Evolutionary conservation across 176 grass and related monocot genomes (phyloP).

Genomic region (Neostapfia colusana): DNA sequence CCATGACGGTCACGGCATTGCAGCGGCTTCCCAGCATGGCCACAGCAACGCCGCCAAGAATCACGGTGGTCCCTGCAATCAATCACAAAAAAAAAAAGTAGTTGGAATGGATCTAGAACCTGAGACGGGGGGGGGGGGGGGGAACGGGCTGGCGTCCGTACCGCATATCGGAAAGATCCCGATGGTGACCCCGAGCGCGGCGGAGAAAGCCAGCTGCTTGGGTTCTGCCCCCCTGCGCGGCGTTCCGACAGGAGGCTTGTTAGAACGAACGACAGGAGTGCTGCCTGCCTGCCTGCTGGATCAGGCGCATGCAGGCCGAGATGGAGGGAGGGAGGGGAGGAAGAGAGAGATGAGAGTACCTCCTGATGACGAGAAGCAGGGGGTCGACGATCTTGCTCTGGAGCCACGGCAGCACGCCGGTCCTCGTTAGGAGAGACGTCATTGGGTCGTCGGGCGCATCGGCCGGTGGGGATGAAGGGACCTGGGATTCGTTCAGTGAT

Average conservation of each 20-base stretch:
- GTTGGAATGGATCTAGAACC: too few species aligned
- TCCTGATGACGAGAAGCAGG: constrained; percentile 65
- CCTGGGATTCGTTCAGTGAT: neutral
- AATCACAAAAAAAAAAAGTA: constrained; percentile 28
- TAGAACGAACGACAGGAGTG: neutral
- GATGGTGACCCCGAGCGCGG: constrained; percentile 79
- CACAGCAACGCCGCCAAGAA: constrained; percentile 82
- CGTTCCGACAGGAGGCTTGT: constrained; percentile 10
- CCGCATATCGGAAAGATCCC: constrained; percentile 91
- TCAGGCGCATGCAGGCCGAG: neutral
- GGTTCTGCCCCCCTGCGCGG: constrained; percentile 80
- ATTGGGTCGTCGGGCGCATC: constrained; percentile 41
- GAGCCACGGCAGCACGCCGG: constrained; percentile 58
- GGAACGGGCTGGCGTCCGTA: too few species aligned
- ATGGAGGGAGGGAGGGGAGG: too few species aligned
- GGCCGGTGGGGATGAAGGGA: neutral
- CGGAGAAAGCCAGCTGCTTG: constrained; percentile 78
- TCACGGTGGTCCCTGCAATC: constrained; percentile 71
- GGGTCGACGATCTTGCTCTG: constrained; percentile 63
- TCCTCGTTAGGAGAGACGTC: constrained; percentile 36
- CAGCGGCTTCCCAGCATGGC: constrained; percentile 66
- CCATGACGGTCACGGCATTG: constrained; percentile 75
- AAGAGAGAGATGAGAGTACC: constrained; percentile 29
- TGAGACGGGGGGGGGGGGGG: too few species aligned
- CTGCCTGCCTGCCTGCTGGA: neutral